Base-by-base conservation (phyloP, 2,329 filamentous ascomycete species). In the Cytospora paraplurivora region DNA sequence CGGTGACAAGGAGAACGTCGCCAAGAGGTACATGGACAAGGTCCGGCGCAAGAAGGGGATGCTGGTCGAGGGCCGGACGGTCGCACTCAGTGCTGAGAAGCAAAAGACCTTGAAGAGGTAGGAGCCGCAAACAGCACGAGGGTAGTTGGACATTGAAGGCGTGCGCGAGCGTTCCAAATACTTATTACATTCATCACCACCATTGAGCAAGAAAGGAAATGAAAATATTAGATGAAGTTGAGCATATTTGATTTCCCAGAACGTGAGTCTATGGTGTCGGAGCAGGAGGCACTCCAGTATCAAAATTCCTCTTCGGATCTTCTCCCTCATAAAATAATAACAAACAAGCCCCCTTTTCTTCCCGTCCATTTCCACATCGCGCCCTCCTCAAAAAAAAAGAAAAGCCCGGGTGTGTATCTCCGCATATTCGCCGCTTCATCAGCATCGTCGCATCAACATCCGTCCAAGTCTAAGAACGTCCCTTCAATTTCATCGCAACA, bases 1-100 rank as follows among this genome's bases (percentile, higher is more conserved):
- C 74, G 95, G 92, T 4, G 95, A 99, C 78, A 86, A 86, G 72
- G 95, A 98, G 82, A 98, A 97, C 77, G 91, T 98, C 57, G 95
- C 95, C 32, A 97, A 96, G 85, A 81, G 91, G 73, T 98, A 98
- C 80, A 93, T 99, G 85, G 95, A 99, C 78, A 81, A 85, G 44
- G 94, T 99, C 49, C 82, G 95, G 72, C 84, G 82, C 73, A 84
- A 93, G 76, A 99, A 99, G 85, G 95, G 95, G 0, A 72, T 99
- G 76, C 78, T 96, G 69, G 89, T 99, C 3, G 88, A 89, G 79
- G 91, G 90, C 1, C 85, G 89, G 69, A 83, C 89, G 70, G 84
- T 92, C 69, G 89, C 92, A 49, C 89, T 88, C 66, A 91, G 95
- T 81, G 95, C 93, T 1, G 93, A 97, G 85, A 99, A 99, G 85